Base-by-base conservation (phyloP, 2,329 filamentous ascomycete genomes). In the Ceratocystis ficicola region DNA sequence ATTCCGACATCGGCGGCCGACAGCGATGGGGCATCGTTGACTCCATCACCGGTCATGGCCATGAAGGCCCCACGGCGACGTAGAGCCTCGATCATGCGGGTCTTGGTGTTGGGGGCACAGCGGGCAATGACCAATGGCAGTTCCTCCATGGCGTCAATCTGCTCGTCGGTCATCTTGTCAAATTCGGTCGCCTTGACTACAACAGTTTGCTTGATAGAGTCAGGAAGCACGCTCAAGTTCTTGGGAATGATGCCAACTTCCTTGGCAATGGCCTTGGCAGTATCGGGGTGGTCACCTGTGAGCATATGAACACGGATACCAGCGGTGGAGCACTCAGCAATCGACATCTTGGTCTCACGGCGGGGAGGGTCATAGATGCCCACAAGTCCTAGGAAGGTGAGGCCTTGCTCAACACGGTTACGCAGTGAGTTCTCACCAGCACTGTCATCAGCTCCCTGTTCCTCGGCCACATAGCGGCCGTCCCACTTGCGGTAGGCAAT, bases 301-400 rank as follows among this genome's bases (percentile, higher is more conserved):
- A 93, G 80, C 89, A 93, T 92, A 76, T 91, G 88, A 5, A 92
- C 88, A 69, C 81, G 82, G 73, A 92, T 90, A 62, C 89, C 88
- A 30, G 89, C 89, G 59, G 80, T 80, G 65, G 87, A 83, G 71
- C 87, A 90, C 71, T 87, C 82, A 25, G 78, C 78, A 67, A 92
- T 89, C 5, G 88, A 86, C 0, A 79, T 81, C 25, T 86, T 88
- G 0, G 90, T 91, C 76, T 95, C 90, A 1, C 85, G 83, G 1
- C 90, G 88, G 65, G 90, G 90, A 2, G 90, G 90, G 70, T 95
- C 90, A 72, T 94, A 93, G 69, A 95, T 87, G 66, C 90, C 90
- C 62, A 88, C 86, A 8, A 96, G 81, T n/a, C 91, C 92, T 15
- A 89, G 82, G 68, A 95, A 88, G 2, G 80, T 81, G 41, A 96